Evolutionary conservation across 768 basidiomycete genomes (phyloP).

Genomic region (Mycena kentingensis): DNA sequence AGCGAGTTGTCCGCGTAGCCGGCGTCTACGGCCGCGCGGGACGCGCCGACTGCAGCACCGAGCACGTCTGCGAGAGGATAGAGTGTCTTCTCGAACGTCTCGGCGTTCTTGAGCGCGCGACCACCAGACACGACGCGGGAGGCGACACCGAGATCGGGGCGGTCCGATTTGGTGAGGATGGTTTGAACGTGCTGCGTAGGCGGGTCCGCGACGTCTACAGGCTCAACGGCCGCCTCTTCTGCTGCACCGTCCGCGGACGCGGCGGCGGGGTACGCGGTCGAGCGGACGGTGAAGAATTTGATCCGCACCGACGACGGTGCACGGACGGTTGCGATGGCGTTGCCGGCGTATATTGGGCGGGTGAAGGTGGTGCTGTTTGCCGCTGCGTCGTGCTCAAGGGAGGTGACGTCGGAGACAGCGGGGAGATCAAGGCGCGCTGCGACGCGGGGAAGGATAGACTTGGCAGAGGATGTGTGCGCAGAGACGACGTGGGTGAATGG

Average conservation of each 20-base stretch:
- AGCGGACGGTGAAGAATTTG: slow-evolving; percentile 95
- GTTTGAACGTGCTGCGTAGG: slow-evolving; percentile 69
- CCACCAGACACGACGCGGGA: slow-evolving; percentile 92
- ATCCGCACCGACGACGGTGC: slow-evolving; percentile 73
- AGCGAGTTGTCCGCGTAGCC: slow-evolving; percentile 97
- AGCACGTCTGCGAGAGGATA: slow-evolving; percentile 92
- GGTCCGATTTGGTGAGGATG: slow-evolving; percentile 83
- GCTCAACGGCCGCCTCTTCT: slow-evolving; percentile 61
- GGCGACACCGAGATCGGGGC: slow-evolving; percentile 90
- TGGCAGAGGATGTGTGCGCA: slow-evolving; percentile 88
- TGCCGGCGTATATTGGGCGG: slow-evolving; percentile 96
- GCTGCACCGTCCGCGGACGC: slow-evolving; percentile 54
- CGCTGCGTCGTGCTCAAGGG: slow-evolving; percentile 69
- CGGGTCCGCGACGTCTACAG: slow-evolving; percentile 61
- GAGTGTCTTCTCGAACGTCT: slow-evolving; percentile 84
- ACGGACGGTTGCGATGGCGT: slow-evolving; percentile 91
- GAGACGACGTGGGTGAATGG: slow-evolving; percentile 90
- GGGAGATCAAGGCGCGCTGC: slow-evolving; percentile 88
- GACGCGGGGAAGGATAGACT: slow-evolving; percentile 90
- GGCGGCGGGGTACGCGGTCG: slow-evolving; percentile 84
- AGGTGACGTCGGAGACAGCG: slow-evolving; percentile 88
- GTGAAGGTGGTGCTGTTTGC: slow-evolving; percentile 83
- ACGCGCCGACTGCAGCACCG: slow-evolving; percentile 97
- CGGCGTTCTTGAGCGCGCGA: slow-evolving; percentile 89
- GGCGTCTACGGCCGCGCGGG: slow-evolving; percentile 95